Evolutionary conservation across 148 eudicot genomes (phyloP).

Genomic region (Rhododendron kiyosumense): DNA sequence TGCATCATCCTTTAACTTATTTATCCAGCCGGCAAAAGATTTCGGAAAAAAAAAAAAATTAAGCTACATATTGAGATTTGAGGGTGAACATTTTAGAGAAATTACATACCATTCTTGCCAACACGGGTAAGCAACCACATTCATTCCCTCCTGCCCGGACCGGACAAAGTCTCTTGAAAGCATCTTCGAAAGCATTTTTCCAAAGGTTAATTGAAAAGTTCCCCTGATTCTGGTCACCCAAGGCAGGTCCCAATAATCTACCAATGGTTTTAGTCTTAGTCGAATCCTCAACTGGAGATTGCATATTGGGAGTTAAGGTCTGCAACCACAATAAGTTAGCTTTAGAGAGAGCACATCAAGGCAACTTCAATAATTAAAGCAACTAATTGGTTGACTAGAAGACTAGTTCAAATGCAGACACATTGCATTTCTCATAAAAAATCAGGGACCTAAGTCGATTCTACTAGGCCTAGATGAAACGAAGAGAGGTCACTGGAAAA

Average conservation of each 20-base stretch:
- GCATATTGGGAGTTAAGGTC: constrained; percentile 85
- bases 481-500: background rate
- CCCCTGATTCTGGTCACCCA: constrained; percentile 75
- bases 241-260: constrained; percentile 51
- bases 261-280: constrained; percentile 34
- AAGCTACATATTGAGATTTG: background rate
- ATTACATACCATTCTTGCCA: constrained; percentile 67
- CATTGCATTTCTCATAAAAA: background rate
- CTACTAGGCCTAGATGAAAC: background rate
- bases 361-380: background rate
- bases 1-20: background rate
- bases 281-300: constrained; percentile 53
- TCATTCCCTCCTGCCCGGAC: constrained; percentile 79
- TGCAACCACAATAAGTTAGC: constrained; percentile 28
- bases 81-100: background rate
- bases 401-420: background rate
- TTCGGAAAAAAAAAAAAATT: background rate
- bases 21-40: background rate
- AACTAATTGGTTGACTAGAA: background rate
- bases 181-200: constrained; percentile 73
- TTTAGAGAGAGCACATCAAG: background rate
- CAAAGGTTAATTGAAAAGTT: constrained; percentile 61
- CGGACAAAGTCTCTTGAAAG: constrained; percentile 81
- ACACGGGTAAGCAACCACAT: constrained; percentile 87
- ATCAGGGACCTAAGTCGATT: background rate